These are phyloP conservation scores for Leccinum solheimii DNA, from an alignment of 1,284 basidiomycete species.

Conservation along the genomic window DNA sequence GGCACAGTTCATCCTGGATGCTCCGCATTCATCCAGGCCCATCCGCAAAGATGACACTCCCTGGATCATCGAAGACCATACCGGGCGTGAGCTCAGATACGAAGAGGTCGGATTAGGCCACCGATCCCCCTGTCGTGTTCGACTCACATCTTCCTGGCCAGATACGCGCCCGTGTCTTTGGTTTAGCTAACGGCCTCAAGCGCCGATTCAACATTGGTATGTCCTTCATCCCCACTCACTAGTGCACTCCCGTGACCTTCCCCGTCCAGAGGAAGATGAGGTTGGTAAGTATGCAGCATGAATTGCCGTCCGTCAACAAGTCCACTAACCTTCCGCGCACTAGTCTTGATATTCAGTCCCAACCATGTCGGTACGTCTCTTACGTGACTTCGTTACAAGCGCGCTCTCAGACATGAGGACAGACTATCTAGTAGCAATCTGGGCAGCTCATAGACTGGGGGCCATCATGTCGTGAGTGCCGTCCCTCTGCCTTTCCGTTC, in stretches of 20 bases:
- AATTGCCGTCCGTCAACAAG: background rate
- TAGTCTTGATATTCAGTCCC: constrained; percentile 68
- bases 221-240: constrained; percentile 10
- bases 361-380: constrained; percentile 58
- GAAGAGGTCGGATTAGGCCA: constrained; percentile 42
- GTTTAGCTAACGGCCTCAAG: constrained; percentile 57
- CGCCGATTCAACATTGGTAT: constrained; percentile 47
- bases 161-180: constrained; percentile 55
- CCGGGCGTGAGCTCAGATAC: constrained; percentile 46
- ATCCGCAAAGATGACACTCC: constrained; percentile 40
- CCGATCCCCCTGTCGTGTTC: background rate
- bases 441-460: constrained; percentile 75
- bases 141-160: constrained; percentile 25
- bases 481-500: background rate
- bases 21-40: constrained; percentile 49
- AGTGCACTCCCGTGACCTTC: background rate
- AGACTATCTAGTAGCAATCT: constrained; percentile 74
- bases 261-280: constrained; percentile 43
- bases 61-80: constrained; percentile 65
- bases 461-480: constrained; percentile 61
- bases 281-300: constrained; percentile 30
- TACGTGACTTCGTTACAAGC: background rate
- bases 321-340: constrained; percentile 8
- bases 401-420: constrained; percentile 5
- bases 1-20: constrained; percentile 67